phyloP scores from a whole-genome alignment of 768 basidiomycete genomes.

The Russula virescens region DNA sequence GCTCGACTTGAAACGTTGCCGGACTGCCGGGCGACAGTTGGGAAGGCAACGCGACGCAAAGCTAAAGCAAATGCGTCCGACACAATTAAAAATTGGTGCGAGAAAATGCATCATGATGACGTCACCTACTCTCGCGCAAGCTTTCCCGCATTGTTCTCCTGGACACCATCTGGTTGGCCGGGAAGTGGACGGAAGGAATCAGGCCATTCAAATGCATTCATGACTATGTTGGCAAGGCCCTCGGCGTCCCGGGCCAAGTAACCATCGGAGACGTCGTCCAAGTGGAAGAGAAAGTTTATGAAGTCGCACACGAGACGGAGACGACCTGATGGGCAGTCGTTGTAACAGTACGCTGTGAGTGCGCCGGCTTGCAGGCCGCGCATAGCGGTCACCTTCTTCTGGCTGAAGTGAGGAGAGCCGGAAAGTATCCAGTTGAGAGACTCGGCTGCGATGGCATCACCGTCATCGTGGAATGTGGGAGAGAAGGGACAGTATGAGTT shows the following conservation, averaged over 20 bases:
- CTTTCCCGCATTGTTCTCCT: slow-evolving; percentile 52
- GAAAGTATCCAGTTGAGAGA: slow-evolving; percentile 53
- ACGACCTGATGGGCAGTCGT: slow-evolving; percentile 51
- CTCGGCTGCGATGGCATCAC: no score
- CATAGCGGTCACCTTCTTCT: slow-evolving; percentile 51
- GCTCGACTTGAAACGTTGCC: slow-evolving; percentile 72
- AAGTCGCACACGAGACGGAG: slow-evolving; percentile 72
- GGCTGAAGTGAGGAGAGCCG: slow-evolving; percentile 51
- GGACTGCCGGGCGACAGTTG: slow-evolving; percentile 57
- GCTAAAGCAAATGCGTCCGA: slow-evolving; percentile 40
- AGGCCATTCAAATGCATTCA: slow-evolving; percentile 67
- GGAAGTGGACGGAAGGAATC: slow-evolving; percentile 39
- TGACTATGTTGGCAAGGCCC: slow-evolving; percentile 55
- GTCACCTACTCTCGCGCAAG: slow-evolving; percentile 68
- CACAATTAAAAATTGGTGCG: no score
- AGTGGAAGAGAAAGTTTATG: slow-evolving; percentile 70
- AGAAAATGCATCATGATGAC: background rate
- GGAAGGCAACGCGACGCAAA: slow-evolving; percentile 61
- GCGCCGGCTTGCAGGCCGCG: slow-evolving; percentile 68
- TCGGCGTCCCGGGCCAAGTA: slow-evolving; percentile 60
- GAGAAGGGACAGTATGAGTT: slow-evolving; percentile 16
- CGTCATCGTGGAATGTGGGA: no score
- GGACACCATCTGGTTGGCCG: slow-evolving; percentile 10
- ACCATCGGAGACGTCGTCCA: slow-evolving; percentile 76
- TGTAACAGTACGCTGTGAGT: slow-evolving; percentile 64